These are phyloP conservation scores for Xerophyta viscosa DNA, from an alignment of 106 monocot genomes.

Conservation along the genomic window DNA sequence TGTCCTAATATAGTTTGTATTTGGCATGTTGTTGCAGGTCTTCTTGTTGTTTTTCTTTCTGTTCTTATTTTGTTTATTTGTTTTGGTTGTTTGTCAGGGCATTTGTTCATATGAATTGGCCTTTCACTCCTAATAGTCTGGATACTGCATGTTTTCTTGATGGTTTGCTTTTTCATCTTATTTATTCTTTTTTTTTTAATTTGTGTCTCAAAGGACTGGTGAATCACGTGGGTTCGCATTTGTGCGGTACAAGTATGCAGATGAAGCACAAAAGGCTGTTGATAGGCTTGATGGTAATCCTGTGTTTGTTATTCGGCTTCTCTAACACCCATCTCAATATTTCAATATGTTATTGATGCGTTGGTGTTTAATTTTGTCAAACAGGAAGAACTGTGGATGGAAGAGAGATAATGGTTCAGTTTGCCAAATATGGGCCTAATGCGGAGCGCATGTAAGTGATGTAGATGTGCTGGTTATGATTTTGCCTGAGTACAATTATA, in stretches of 20 bases:
- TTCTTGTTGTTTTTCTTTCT: too few relatives aligned
- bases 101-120: too few relatives aligned
- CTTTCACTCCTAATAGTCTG: too few relatives aligned
- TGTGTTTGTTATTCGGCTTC: not conserved
- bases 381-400: constrained; percentile 83
- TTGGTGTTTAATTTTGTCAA: constrained; percentile 4
- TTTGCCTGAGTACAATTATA: too few relatives aligned
- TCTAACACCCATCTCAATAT: not conserved
- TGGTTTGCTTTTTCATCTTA: not conserved
- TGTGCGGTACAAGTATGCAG: constrained; percentile 83
- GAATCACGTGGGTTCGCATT: constrained; percentile 96
- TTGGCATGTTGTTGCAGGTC: too few relatives aligned
- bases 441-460: constrained; percentile 89
- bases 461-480: too few relatives aligned
- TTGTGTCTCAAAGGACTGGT: constrained; percentile 47
- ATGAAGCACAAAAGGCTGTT: constrained; percentile 88
- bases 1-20: too few relatives aligned
- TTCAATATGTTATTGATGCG: not conserved
- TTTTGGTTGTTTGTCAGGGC: not conserved
- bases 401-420: constrained; percentile 84
- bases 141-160: not conserved
- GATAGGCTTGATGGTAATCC: constrained; percentile 71
- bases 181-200: too few relatives aligned
- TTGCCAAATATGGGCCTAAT: constrained; percentile 95
- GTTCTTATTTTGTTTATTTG: too few relatives aligned